Evolutionary conservation across 2,329 filamentous ascomycete genomes (phyloP).

Genomic region (Ceratocystis smalleyi): DNA sequence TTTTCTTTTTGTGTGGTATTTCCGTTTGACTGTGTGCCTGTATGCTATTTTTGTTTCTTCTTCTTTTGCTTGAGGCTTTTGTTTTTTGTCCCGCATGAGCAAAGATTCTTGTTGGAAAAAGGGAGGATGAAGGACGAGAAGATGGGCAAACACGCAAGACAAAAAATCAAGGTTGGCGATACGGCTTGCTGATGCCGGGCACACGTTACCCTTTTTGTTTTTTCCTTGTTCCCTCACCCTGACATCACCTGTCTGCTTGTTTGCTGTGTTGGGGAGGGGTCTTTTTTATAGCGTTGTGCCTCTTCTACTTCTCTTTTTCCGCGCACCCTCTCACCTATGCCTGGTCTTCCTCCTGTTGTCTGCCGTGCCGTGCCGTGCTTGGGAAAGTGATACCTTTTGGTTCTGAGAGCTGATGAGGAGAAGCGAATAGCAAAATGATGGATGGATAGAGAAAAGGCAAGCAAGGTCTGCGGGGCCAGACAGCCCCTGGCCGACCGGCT

Average conservation of each 20-base stretch:
- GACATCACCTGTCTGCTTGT: too few species aligned
- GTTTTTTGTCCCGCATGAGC: neutral
- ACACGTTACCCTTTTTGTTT: too few species aligned
- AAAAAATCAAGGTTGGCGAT: neutral
- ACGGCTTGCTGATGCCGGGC: too few species aligned
- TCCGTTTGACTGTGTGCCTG: neutral
- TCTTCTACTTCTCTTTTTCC: too few species aligned
- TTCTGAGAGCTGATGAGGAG: neutral
- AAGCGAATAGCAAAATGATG: neutral
- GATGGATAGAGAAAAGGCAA: neutral
- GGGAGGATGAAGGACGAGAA: neutral
- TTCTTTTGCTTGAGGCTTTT: neutral
- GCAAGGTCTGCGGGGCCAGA: too few species aligned
- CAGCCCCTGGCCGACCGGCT: neutral
- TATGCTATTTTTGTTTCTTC: neutral
- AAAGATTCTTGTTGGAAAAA: neutral
- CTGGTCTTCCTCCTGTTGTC: neutral
- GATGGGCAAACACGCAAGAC: neutral
- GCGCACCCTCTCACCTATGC: too few species aligned
- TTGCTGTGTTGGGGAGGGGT: neutral
- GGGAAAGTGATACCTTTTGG: neutral
- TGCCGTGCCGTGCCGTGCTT: neutral
- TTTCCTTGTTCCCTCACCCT: too few species aligned
- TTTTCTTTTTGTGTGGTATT: constrained; percentile 1
- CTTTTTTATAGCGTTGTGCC: neutral